Conservation (phyloP, 371 early-diverging fungal species). For the Actinomortierella wolfii region DNA sequence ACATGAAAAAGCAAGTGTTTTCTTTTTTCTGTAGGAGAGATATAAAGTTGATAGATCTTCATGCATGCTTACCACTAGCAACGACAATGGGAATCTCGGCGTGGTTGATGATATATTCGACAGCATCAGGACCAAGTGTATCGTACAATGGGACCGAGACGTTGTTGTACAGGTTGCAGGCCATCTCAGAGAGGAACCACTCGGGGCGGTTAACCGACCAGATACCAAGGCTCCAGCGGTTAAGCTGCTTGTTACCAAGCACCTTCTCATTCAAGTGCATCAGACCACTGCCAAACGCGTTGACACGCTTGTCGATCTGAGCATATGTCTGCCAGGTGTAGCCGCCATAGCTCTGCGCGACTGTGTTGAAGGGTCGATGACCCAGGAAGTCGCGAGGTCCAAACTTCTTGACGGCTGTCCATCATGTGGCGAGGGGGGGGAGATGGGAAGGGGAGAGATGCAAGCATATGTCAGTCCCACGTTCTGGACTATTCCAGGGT, state of each 20-base stretch:
- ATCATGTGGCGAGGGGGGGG: not conserved
- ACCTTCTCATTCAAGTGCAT: constrained; percentile 47
- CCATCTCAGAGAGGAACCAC: constrained; percentile 78
- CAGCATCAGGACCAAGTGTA: constrained; percentile 76
- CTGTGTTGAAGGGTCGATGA: constrained; percentile 54
- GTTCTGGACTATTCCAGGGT: too few relatives aligned
- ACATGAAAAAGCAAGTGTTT: not conserved
- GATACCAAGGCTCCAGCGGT: constrained; percentile 62
- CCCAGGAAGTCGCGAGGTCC: constrained; percentile 52
- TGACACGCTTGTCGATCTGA: constrained; percentile 57
- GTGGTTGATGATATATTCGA: constrained; percentile 77
- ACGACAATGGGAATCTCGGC: constrained; percentile 72
- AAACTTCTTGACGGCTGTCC: constrained; percentile 27
- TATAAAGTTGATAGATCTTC: constrained; percentile 57
- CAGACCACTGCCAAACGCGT: constrained; percentile 67
- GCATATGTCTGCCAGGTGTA: constrained; percentile 70
- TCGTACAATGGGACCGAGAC: constrained; percentile 87
- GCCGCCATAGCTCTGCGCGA: constrained; percentile 53
- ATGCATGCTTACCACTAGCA: constrained; percentile 71
- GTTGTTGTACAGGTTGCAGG: constrained; percentile 54
- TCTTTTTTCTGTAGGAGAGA: constrained; percentile 8
- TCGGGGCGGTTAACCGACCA: constrained; percentile 86
- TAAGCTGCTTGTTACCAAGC: constrained; percentile 40
- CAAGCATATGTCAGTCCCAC: too few relatives aligned
- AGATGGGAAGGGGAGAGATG: not conserved